Conservation (phyloP, 2,329 filamentous ascomycete species). For the Rosellinia necatrix region DNA sequence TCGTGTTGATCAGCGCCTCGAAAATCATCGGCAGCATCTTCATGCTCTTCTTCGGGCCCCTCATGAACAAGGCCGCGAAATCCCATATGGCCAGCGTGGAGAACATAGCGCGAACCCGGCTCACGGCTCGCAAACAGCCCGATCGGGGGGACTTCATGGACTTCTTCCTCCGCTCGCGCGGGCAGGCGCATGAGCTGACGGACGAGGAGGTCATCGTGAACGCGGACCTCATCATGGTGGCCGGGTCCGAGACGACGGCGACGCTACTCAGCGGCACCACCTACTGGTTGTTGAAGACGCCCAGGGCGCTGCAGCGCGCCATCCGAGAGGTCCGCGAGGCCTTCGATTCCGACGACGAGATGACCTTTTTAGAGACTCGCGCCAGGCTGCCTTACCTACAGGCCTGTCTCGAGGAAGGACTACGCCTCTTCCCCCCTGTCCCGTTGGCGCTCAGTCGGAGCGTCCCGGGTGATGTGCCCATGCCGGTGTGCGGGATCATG, state of each 20-base stretch:
- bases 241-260: neutral
- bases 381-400: conserved; percentile 31
- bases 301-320: neutral
- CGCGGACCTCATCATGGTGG: conserved; percentile 38
- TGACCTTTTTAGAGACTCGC: conserved; percentile 43
- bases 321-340: conserved; percentile 49
- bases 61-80: conserved; percentile 34
- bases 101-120: conserved; percentile 28
- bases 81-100: conserved; percentile 33
- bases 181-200: neutral
- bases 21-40: conserved; percentile 25
- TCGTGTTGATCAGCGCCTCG: conserved; percentile 26
- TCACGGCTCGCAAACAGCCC: conserved; percentile 32
- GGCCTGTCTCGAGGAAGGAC: conserved; percentile 33
- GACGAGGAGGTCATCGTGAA: conserved; percentile 27
- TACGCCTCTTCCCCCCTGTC: conserved; percentile 34
- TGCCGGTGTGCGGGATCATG: neutral
- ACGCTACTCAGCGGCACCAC: neutral
- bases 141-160: conserved; percentile 36
- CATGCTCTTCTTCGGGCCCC: conserved; percentile 27
- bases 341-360: conserved; percentile 50
- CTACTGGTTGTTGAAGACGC: neutral
- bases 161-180: neutral
- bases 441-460: neutral
- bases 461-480: neutral